phyloP scores from a whole-genome alignment of 2,329 filamentous ascomycete species.

The Stachybotrys chartarum region DNA sequence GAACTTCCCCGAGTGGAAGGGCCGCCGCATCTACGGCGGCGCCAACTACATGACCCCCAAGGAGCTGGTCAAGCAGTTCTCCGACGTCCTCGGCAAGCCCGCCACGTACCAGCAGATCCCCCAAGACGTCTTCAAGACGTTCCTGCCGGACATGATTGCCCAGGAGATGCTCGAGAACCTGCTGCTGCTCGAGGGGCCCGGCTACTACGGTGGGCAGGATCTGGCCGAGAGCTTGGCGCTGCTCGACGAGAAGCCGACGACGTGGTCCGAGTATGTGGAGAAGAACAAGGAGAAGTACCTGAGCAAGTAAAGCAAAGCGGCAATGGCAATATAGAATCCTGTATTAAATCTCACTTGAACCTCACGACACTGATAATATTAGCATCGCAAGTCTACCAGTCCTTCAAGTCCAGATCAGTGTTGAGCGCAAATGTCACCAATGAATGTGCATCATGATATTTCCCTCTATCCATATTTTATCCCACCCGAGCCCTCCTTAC shows the following conservation, averaged over 20 bases:
- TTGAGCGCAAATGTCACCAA: no score
- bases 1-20: conserved; percentile 13
- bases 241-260: conserved; percentile 26
- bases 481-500: background rate
- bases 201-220: conserved; percentile 30
- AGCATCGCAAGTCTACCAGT: no score
- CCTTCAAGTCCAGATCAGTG: no score
- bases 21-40: conserved; percentile 27
- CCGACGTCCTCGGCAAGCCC: conserved; percentile 24
- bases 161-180: conserved; percentile 35
- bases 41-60: conserved; percentile 26
- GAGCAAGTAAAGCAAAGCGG: background rate
- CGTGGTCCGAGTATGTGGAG: conserved; percentile 29
- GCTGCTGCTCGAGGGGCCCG: conserved; percentile 31
- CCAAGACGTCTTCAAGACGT: conserved; percentile 26
- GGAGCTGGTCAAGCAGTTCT: conserved; percentile 24
- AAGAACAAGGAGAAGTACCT: conserved; percentile 21
- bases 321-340: background rate
- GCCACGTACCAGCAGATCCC: conserved; percentile 21
- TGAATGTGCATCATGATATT: no score
- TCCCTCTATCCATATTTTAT: background rate
- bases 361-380: no score
- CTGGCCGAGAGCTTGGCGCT: conserved; percentile 22
- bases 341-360: background rate
- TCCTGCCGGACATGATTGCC: conserved; percentile 17